Conservation (phyloP, 2,329 filamentous ascomycete species). For the Xylariaceae sp. region DNA sequence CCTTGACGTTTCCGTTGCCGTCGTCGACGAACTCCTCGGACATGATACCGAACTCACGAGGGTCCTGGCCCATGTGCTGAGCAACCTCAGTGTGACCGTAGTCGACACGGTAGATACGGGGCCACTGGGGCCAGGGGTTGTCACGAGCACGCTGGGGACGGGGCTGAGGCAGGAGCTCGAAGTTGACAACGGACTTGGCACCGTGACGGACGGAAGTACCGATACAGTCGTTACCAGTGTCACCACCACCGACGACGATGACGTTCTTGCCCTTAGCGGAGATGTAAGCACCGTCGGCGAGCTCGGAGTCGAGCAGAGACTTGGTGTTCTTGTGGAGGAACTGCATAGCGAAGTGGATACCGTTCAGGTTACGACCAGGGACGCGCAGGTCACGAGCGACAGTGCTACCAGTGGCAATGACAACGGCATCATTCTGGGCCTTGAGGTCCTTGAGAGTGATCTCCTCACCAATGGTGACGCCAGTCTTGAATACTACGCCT, state of each 20-base stretch:
- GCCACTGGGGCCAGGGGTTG: slow-evolving; percentile 99
- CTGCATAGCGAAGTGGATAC: slow-evolving; percentile 95
- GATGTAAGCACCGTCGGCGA: slow-evolving; percentile 80
- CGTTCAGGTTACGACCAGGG: slow-evolving; percentile 78
- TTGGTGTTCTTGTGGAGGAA: slow-evolving; percentile 98
- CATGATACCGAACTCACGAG: slow-evolving; percentile 97
- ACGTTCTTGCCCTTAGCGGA: slow-evolving; percentile 95
- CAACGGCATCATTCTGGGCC: slow-evolving; percentile 70
- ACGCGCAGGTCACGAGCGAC: slow-evolving; percentile 90
- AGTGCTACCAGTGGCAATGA: slow-evolving; percentile 88
- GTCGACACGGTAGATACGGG: slow-evolving; percentile 95
- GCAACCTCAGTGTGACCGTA: slow-evolving; percentile 95
- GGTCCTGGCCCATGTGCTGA: slow-evolving; percentile 92
- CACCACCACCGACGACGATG: slow-evolving; percentile 93
- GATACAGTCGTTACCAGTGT: slow-evolving; percentile 97
- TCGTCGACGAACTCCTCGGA: slow-evolving; percentile 94
- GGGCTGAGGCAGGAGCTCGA: slow-evolving; percentile 89
- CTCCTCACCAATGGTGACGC: slow-evolving; percentile 71
- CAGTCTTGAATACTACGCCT: slow-evolving; percentile 76
- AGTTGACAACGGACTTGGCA: slow-evolving; percentile 93
- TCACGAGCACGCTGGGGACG: slow-evolving; percentile 84
- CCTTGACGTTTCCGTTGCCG: slow-evolving; percentile 80
- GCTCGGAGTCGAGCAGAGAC: slow-evolving; percentile 86
- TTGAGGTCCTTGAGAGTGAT: slow-evolving; percentile 68
- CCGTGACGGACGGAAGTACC: slow-evolving; percentile 94